phyloP scores from a whole-genome alignment of 257 asterid genomes.

The Nicotiana benthamiana region DNA sequence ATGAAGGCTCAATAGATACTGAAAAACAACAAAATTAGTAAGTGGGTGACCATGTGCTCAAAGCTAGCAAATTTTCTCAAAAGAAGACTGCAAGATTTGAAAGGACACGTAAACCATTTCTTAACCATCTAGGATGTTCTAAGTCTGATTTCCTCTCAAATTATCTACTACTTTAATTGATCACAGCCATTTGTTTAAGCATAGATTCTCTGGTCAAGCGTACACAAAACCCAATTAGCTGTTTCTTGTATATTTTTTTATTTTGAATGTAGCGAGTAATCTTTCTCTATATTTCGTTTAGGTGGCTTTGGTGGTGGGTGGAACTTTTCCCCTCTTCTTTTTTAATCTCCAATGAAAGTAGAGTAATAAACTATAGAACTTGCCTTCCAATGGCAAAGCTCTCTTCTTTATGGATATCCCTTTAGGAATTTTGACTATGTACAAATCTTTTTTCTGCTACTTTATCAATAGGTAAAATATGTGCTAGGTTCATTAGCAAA shows the following conservation, averaged over 20 bases:
- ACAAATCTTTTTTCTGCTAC: neutral
- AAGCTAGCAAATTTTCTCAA: neutral
- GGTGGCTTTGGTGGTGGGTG: neutral
- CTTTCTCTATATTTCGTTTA: neutral
- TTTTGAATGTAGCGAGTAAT: neutral
- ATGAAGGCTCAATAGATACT: neutral
- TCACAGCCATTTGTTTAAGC: neutral
- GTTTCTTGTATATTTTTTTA: neutral
- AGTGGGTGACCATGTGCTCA: constrained; percentile 2
- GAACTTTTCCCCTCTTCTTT: neutral
- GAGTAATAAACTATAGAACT: neutral
- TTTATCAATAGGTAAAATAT: neutral
- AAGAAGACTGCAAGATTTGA: constrained; percentile 4
- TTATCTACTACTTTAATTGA: neutral
- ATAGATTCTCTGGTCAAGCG: neutral
- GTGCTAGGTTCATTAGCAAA: neutral
- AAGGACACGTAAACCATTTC: constrained; percentile 1
- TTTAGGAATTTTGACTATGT: neutral
- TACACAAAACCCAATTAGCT: neutral
- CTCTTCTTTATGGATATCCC: neutral
- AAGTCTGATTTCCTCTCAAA: neutral
- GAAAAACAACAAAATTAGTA: constrained; percentile 3
- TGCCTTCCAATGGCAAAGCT: neutral
- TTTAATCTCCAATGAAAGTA: neutral
- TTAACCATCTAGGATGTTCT: neutral